Evolutionary conservation across 345 rosid genomes (phyloP), one percentile per base, ranked within the genome.

Genomic region (Sonneratia caseolaris): DNA sequence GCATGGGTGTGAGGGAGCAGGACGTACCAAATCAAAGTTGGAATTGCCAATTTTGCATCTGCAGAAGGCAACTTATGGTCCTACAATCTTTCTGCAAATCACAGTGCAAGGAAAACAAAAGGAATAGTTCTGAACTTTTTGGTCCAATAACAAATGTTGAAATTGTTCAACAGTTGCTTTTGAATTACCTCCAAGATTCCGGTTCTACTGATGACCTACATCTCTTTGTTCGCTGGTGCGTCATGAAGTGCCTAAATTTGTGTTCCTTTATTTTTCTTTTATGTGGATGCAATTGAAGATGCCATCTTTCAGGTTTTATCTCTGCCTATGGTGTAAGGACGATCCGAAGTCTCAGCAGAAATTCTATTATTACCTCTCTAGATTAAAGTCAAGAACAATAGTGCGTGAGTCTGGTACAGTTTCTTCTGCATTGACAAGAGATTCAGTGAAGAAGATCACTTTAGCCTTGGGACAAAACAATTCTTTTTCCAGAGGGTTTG

Each of bases 401-500:
- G 89, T 90, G 73, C 99, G 92, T 64, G 90, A 89, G 68, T 85
- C 92, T 64, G 97, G 90, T 68, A 76, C 84, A 65, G 76, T 77
- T 62, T 79, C 82, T 72, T 87, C 96, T 19, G 77, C 76, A 65
- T 82, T 92, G 82, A 76, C 81, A 15, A 90, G 98, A 82, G 94
- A 88, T 70, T 84, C 87, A 13, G 78, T 87, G 35, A 95, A 95
- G 89, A 90, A 88, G 83, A 87, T 95, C 75, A 86, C 94, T 71
- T 79, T 86, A 83, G 87, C 91, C 37, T 78, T 95, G 77, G 99
- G 97, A 78, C 90, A 86, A 75, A 90, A 92, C 66, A 95, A 86
- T 85, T 92, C 99, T 69, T 95, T 95, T 79, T 87, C 89, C 74
- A 87, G 99, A 84, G 99, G 99, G 78, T 95, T 95, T 70, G 96